phyloP scores from a whole-genome alignment of 257 asterid genomes.

The Solanum commersonii region DNA sequence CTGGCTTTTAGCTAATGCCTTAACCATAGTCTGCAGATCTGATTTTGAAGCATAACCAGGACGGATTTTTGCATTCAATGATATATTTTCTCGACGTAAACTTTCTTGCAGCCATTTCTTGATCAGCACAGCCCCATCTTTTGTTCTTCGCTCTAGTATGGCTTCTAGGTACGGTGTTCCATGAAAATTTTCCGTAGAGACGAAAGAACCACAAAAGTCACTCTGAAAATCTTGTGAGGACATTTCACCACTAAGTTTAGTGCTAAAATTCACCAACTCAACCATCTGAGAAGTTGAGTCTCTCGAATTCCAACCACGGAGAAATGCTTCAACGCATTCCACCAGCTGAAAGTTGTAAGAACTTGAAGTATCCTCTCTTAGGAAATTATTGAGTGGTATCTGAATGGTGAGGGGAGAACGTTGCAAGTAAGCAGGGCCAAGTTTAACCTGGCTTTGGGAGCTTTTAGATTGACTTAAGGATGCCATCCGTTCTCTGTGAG shows the following conservation, averaged over 20 bases:
- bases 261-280: conserved; percentile 42
- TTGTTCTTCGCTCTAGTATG: conserved; percentile 67
- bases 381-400: conserved; percentile 56
- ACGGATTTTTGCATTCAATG: conserved; percentile 41
- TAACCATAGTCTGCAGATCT: conserved; percentile 56
- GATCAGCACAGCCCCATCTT: conserved; percentile 66
- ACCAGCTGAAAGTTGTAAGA: conserved; percentile 42
- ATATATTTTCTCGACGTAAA: conserved; percentile 60
- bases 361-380: conserved; percentile 29
- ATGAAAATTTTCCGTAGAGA: conserved; percentile 62
- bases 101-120: conserved; percentile 97
- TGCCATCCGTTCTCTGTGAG: conserved; percentile 46
- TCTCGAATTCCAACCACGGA: conserved; percentile 66
- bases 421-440: conserved; percentile 34
- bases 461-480: conserved; percentile 40
- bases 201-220: conserved; percentile 66
- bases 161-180: conserved; percentile 91
- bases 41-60: conserved; percentile 63
- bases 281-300: conserved; percentile 34
- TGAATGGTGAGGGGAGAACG: conserved; percentile 70
- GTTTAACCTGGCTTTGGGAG: conserved; percentile 49
- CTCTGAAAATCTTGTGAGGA: conserved; percentile 17
- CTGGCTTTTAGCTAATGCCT: conserved; percentile 60
- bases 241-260: conserved; percentile 34
- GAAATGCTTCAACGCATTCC: conserved; percentile 69